Evolutionary conservation across 345 rosid species (phyloP).

Genomic region (Moringa oleifera): DNA sequence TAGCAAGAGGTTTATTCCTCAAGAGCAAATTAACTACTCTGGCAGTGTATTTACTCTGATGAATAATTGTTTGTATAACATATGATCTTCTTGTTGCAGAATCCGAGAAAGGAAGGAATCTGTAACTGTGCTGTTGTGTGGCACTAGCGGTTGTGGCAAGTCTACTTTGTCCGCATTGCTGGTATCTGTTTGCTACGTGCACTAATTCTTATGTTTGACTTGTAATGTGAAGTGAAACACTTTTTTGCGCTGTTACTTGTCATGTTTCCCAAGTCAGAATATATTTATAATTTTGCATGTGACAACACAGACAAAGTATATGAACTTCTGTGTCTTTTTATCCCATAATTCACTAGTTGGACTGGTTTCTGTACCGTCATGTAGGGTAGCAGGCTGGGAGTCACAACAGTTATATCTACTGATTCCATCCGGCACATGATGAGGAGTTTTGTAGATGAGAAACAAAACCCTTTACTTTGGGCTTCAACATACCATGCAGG

Average conservation of each 20-base stretch:
- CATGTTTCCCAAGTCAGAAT: background rate
- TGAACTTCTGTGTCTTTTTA: background rate
- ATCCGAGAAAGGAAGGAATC: conserved; percentile 98
- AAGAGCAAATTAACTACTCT: background rate
- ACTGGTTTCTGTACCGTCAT: background rate
- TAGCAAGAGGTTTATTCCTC: no score
- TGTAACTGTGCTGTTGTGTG: conserved; percentile 91
- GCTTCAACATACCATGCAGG: conserved; percentile 99
- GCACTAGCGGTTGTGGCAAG: conserved; percentile 99
- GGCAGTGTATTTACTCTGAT: background rate
- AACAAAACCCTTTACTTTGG: conserved; percentile 90
- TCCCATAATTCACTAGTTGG: background rate
- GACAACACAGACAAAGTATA: no score
- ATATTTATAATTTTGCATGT: background rate
- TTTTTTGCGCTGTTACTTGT: background rate
- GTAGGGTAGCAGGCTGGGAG: conserved; percentile 74
- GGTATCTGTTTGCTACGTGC: conserved; percentile 40
- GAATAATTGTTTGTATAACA: no score
- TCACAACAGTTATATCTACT: conserved; percentile 92
- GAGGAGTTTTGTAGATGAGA: conserved; percentile 95
- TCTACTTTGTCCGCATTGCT: conserved; percentile 98
- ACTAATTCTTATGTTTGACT: conserved; percentile 7
- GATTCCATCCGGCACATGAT: conserved; percentile 98
- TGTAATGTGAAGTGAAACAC: background rate
- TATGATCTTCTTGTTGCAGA: conserved; percentile 41